phyloP scores from a whole-genome alignment of 2,329 filamentous ascomycete species.

The Calonectria fujianensis region DNA sequence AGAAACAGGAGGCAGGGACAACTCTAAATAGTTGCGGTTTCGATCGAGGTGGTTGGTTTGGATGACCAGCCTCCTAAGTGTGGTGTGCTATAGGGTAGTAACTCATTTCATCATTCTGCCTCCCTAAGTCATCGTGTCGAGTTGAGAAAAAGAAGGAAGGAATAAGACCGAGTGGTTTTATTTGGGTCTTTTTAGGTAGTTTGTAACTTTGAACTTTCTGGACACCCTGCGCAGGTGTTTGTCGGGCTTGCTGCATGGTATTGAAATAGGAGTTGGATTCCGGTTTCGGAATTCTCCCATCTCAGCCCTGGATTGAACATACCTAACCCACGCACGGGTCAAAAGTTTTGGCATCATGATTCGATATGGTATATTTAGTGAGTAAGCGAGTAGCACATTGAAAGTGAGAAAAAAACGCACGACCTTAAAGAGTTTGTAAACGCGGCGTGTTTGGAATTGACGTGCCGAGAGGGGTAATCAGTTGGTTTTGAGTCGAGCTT shows the following conservation, averaged over 20 bases:
- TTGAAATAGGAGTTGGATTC: not conserved
- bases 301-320: not conserved
- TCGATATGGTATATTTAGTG: not conserved
- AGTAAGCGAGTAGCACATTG: no score
- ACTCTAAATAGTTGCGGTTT: not conserved
- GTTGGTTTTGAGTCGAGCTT: not conserved
- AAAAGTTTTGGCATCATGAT: not conserved
- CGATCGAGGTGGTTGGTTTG: not conserved
- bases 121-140: not conserved
- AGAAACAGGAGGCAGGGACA: not conserved
- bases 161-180: not conserved
- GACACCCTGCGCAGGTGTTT: not conserved
- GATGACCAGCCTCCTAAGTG: not conserved
- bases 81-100: not conserved
- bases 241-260: no score
- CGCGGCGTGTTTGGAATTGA: not conserved
- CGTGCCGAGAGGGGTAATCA: not conserved
- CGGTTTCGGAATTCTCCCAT: not conserved
- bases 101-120: not conserved
- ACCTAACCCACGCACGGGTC: conserved; percentile 10
- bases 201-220: not conserved
- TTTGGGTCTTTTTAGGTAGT: not conserved
- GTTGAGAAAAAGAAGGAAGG: not conserved
- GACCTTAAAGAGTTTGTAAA: not conserved
- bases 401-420: not conserved